These are phyloP conservation scores for Hymenoscyphus occultus DNA, from an alignment of 2,329 filamentous ascomycete genomes.

Conservation along the genomic window DNA sequence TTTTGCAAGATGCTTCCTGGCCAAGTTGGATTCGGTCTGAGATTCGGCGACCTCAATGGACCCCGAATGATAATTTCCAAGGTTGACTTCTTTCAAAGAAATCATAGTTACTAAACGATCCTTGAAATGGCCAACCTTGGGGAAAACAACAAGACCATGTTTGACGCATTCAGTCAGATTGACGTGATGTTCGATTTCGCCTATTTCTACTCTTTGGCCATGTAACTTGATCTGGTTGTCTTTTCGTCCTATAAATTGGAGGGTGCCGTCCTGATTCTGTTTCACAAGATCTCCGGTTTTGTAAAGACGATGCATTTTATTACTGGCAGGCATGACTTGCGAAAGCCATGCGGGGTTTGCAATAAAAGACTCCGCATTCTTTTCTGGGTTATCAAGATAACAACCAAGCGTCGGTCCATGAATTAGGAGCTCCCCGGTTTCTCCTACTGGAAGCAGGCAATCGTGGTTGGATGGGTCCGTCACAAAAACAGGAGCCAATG, in stretches of 20 bases:
- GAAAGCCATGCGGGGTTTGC: slow-evolving; percentile 47
- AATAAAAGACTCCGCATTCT: slow-evolving; percentile 57
- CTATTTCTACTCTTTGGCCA: slow-evolving; percentile 25
- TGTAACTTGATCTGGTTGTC: slow-evolving; percentile 15
- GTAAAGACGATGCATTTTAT: slow-evolving; percentile 6
- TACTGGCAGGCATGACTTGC: neutral
- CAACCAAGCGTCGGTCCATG: slow-evolving; percentile 58
- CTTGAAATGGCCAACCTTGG: slow-evolving; percentile 41
- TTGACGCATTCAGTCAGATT: neutral
- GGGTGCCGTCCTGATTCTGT: slow-evolving; percentile 8
- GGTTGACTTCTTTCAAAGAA: slow-evolving; percentile 51
- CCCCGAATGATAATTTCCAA: slow-evolving; percentile 48
- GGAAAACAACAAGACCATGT: slow-evolving; percentile 24
- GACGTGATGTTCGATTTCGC: slow-evolving; percentile 45
- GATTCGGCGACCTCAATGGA: neutral
- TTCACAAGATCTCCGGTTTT: slow-evolving; percentile 15
- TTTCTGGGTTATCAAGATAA: slow-evolving; percentile 57
- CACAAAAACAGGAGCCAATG: neutral
- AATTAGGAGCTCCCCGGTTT: slow-evolving; percentile 30
- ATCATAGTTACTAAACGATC: slow-evolving; percentile 53
- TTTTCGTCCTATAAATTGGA: slow-evolving; percentile 39
- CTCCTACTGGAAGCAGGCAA: slow-evolving; percentile 24
- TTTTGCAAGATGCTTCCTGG: neutral
- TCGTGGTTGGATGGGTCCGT: slow-evolving; percentile 21
- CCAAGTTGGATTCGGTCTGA: neutral